Conservation (phyloP, 345 rosid genomes). For the Atalantia buxifolia region DNA sequence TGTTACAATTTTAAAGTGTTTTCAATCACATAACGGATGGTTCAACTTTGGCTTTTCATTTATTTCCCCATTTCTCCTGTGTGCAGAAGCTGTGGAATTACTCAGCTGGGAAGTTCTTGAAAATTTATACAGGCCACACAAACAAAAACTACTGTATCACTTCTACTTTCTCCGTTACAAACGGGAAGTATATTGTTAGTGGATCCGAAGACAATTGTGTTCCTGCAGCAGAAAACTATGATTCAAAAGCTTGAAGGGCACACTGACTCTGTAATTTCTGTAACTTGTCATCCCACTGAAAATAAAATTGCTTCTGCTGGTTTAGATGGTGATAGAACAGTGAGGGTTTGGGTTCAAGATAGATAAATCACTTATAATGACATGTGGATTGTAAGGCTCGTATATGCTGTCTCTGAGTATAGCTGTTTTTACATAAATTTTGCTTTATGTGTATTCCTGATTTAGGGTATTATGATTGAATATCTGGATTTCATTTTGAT, state of each 20-base stretch:
- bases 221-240: constrained; percentile 75
- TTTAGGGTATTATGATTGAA: background rate
- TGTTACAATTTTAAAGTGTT: background rate
- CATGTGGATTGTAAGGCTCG: no score
- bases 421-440: background rate
- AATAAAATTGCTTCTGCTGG: constrained; percentile 85
- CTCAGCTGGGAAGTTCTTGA: constrained; percentile 77
- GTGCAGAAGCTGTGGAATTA: constrained; percentile 90
- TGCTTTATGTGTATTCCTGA: background rate
- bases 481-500: no score
- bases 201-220: constrained; percentile 93
- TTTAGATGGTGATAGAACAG: constrained; percentile 70
- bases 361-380: constrained; percentile 4
- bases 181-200: constrained; percentile 89
- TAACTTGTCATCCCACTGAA: constrained; percentile 72
- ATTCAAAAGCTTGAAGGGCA: constrained; percentile 90
- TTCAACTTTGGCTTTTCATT: background rate
- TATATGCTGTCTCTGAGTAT: background rate
- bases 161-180: constrained; percentile 93
- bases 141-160: constrained; percentile 76
- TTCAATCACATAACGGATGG: background rate
- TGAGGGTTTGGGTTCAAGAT: constrained; percentile 84
- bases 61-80: background rate
- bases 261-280: constrained; percentile 77
- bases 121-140: constrained; percentile 78